These are phyloP conservation scores for Stygiomarasmius scandens DNA, from an alignment of 1,284 basidiomycete genomes.

Conservation along the genomic window DNA sequence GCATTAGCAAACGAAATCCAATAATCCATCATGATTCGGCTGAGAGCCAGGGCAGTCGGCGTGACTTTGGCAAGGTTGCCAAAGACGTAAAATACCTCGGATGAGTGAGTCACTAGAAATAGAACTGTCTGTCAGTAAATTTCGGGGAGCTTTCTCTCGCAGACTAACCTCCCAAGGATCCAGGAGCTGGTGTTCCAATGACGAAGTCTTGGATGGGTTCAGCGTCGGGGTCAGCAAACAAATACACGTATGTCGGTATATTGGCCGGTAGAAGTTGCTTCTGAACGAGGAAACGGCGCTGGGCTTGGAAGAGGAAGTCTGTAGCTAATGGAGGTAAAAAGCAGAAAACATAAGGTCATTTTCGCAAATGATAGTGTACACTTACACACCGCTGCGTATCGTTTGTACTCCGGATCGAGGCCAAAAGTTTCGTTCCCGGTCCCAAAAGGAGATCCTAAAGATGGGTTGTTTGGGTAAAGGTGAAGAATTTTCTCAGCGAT, in stretches of 20 bases:
- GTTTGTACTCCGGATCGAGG: conserved; percentile 6
- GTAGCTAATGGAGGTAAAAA: no score
- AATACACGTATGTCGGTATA: conserved; percentile 1
- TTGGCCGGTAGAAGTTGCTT: background rate
- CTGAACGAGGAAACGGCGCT: background rate
- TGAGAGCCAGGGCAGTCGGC: background rate
- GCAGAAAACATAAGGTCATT: background rate
- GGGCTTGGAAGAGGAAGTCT: conserved; percentile 6
- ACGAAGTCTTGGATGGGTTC: conserved; percentile 1
- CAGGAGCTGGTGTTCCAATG: background rate
- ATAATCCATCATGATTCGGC: background rate
- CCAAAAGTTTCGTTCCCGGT: conserved; percentile 27
- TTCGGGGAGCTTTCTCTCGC: background rate
- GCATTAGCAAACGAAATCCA: conserved; percentile 6
- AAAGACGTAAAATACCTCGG: conserved; percentile 8
- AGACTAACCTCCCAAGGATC: conserved; percentile 1
- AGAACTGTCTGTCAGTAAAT: background rate
- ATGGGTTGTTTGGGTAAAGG: conserved; percentile 4
- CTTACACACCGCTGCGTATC: conserved; percentile 30
- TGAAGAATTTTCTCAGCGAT: background rate
- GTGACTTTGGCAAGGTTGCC: background rate
- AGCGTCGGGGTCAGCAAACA: conserved; percentile 3
- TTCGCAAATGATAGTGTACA: no score
- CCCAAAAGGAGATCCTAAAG: conserved; percentile 6
- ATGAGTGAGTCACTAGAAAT: conserved; percentile 1